Conservation (phyloP, 805 yeast species). For the Metschnikowia continentalis region DNA sequence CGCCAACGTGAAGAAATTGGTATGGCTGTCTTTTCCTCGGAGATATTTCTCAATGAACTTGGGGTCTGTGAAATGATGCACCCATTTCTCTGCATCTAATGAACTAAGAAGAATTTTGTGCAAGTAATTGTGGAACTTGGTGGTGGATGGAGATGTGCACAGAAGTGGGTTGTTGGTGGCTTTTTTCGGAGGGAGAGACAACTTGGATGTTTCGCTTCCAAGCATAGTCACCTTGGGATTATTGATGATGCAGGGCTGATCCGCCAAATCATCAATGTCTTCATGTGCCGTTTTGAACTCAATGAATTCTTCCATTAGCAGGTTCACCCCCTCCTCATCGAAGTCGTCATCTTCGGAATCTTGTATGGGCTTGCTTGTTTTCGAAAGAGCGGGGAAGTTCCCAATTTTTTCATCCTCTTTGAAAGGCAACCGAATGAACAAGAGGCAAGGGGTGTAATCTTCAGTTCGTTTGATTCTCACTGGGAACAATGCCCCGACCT, state of each 20-base stretch:
- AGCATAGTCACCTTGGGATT: conserved; percentile 18
- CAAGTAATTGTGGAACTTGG: conserved; percentile 21
- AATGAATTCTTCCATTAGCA: conserved; percentile 33
- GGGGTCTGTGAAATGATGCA: conserved; percentile 8
- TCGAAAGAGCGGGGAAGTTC: conserved; percentile 35
- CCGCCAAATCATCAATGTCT: background rate
- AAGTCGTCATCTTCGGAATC: background rate
- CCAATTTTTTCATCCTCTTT: conserved; percentile 71
- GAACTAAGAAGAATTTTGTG: conserved; percentile 9
- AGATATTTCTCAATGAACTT: conserved; percentile 17
- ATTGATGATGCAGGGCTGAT: conserved; percentile 4
- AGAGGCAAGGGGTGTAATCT: conserved; percentile 36
- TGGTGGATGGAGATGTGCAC: conserved; percentile 29
- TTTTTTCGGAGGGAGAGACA: conserved; percentile 12
- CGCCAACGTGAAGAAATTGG: conserved; percentile 31
- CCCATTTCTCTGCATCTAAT: conserved; percentile 9
- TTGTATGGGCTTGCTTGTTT: background rate
- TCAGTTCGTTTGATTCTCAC: conserved; percentile 11
- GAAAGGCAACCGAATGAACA: conserved; percentile 59
- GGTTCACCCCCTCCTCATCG: conserved; percentile 7
- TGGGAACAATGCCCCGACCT: conserved; percentile 54
- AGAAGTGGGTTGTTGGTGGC: conserved; percentile 17
- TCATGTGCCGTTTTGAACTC: conserved; percentile 18
- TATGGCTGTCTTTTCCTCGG: conserved; percentile 11
- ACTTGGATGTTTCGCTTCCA: conserved; percentile 15